These are phyloP conservation scores for Phytophthora megakarya DNA, from an alignment of 352 stramenopile genomes.

Conservation along the genomic window DNA sequence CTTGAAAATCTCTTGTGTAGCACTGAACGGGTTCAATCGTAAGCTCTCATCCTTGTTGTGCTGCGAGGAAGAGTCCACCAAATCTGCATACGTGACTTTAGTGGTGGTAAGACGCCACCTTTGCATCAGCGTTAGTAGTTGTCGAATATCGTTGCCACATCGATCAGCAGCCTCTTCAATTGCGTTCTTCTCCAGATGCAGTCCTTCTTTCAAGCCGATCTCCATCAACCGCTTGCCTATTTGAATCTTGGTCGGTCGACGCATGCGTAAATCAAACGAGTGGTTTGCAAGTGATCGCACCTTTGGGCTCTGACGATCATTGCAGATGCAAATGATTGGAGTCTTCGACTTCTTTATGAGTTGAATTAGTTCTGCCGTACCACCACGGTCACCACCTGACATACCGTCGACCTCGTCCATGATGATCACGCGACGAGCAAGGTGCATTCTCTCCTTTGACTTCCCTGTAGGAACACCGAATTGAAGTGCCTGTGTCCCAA, in stretches of 20 bases:
- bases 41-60: constrained; percentile 95
- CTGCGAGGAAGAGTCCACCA: constrained; percentile 76
- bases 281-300: constrained; percentile 95
- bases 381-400: constrained; percentile 95
- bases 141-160: constrained; percentile 97
- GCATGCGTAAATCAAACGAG: constrained; percentile 97
- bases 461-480: constrained; percentile 63
- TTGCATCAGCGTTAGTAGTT: constrained; percentile 97
- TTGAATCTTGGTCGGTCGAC: constrained; percentile 92
- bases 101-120: constrained; percentile 92
- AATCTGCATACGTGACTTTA: constrained; percentile 86
- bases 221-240: constrained; percentile 94
- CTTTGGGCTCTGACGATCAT: constrained; percentile 97
- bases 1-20: constrained; percentile 93
- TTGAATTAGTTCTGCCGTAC: constrained; percentile 98
- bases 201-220: constrained; percentile 89
- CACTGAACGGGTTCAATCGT: constrained; percentile 95
- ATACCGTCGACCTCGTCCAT: constrained; percentile 99
- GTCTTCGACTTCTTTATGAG: constrained; percentile 99
- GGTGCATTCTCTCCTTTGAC: constrained; percentile 55
- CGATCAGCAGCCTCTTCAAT: constrained; percentile 96
- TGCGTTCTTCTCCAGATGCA: constrained; percentile 95
- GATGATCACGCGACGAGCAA: constrained; percentile 93
- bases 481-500: constrained; percentile 92
- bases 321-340: constrained; percentile 99